Conservation (phyloP, 345 rosid species). For the Populus deltoides region DNA sequence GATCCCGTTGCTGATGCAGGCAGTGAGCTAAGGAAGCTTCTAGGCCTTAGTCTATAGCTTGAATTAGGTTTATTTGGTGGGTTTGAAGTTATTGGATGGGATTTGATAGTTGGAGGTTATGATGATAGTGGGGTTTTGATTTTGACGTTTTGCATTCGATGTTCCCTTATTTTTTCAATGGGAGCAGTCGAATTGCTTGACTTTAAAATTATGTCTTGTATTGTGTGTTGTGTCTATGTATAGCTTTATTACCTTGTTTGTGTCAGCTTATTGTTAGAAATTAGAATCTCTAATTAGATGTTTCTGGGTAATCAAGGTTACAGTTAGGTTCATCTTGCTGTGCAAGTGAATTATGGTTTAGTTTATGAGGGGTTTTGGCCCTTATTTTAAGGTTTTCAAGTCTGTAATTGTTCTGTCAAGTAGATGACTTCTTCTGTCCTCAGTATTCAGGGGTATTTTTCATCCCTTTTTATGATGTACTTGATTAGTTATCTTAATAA, state of each 20-base stretch:
- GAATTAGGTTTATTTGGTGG: neutral
- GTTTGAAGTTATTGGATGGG: neutral
- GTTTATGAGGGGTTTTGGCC: neutral
- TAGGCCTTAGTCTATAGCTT: constrained; percentile 42
- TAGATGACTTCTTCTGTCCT: neutral
- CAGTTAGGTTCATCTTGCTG: neutral
- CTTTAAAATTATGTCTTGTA: constrained; percentile 20
- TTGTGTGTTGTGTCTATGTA: neutral
- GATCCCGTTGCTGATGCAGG: constrained; percentile 21
- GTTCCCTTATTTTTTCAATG: constrained; percentile 89
- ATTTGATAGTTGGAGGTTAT: neutral
- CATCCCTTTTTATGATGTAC: neutral
- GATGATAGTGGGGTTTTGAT: constrained; percentile 9
- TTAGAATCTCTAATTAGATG: neutral
- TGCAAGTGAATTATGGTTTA: neutral
- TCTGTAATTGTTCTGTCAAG: neutral
- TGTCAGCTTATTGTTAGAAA: neutral
- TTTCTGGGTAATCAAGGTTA: neutral
- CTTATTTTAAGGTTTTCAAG: neutral
- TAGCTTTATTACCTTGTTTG: neutral
- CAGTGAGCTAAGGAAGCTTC: constrained; percentile 45
- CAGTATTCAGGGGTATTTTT: neutral
- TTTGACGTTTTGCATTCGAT: constrained; percentile 19
- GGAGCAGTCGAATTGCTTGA: constrained; percentile 44
- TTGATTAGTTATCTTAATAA: neutral